A percentile compares a stretch with the other conserved stretches of the same genome.
phyloP scores from a whole-genome alignment of 306 rosid species.

The Inga laurina region DNA sequence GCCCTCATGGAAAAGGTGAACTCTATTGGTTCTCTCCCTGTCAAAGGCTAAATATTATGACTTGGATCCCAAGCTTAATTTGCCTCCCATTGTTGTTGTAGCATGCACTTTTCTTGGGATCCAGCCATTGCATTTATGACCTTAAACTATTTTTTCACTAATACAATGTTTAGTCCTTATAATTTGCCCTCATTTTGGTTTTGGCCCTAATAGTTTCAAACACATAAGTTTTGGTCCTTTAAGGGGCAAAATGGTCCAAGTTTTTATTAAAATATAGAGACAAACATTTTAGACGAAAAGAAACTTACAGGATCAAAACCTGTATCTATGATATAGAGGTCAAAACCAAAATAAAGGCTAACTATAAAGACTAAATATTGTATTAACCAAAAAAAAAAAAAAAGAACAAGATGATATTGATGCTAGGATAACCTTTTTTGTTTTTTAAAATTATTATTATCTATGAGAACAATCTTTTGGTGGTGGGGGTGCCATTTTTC shows the following conservation, averaged over 20 bases:
- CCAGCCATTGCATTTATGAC: constrained; percentile 6
- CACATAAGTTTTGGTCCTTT: no score
- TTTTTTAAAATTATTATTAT: not conserved
- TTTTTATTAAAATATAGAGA: no score
- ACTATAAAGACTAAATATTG: no score
- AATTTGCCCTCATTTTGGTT: no score
- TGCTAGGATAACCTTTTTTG: constrained; percentile 11
- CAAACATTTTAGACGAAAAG: no score
- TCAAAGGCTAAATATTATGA: constrained; percentile 14
- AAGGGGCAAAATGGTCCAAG: no score
- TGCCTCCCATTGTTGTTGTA: constrained; percentile 1
- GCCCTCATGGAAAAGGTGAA: constrained; percentile 73
- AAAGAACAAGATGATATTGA: not conserved
- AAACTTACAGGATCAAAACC: no score
- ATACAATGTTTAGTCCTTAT: not conserved
- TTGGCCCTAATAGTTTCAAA: no score
- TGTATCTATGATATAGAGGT: no score
- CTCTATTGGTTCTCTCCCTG: constrained; percentile 51
- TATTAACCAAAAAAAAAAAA: not conserved
- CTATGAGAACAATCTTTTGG: not conserved
- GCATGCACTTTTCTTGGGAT: not conserved
- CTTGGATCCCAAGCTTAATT: constrained; percentile 16
- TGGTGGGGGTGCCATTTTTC: not conserved
- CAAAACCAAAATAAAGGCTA: no score
- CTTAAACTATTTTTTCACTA: constrained; percentile 22